Base-by-base conservation (phyloP, 1,284 basidiomycete genomes). In the Sphagnurus paluster region DNA sequence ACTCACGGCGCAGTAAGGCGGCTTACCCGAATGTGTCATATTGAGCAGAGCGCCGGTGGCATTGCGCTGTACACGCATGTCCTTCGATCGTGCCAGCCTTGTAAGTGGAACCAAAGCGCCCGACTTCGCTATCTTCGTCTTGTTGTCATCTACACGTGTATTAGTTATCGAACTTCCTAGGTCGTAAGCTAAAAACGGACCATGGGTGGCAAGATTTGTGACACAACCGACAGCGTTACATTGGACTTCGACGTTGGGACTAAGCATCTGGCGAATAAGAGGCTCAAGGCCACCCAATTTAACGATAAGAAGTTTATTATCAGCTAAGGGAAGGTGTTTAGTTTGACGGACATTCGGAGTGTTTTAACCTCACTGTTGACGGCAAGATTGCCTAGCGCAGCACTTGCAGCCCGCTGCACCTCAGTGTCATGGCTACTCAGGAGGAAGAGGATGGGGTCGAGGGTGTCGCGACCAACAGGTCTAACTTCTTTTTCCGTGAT, bases 221-320 rank as follows among this genome's bases (percentile, higher is more conserved):
- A 99, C 95, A 68, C 97, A 99, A 28, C 97, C 97, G 28, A 99
- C 97, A n/a, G 97, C 97, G 64, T 99, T 99, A 75, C 97, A 99
- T 68, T 99, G 97, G 2, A 99, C 97, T 67, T 99, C 97, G 32
- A 99, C 96, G 64, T 99, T 99, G 4, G 96, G 95, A 60, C 92
- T 95, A 46, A 98, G 84, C 97, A 99, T 99, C 68, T 99, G 97
- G 48, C 95, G 87, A 63, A 99, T 99, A 59, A 99, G 79, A 43
- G 96, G 97, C 66, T 99, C 97, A 33, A 99, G 82, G 42, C 97
- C 97, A 41, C 96, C 96, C 38, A 99, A 82, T 67, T 96, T 95
- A 58, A 99, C 97, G 57, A 99, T 99, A 61, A 98, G 84, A 53
- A 99, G 79, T 71, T 99, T 99, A 81, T 99, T 99, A 68, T 99